These are phyloP conservation scores for Neurospora tetrasperma DNA, from an alignment of 495 filamentous ascomycete species.

Conservation along the genomic window DNA sequence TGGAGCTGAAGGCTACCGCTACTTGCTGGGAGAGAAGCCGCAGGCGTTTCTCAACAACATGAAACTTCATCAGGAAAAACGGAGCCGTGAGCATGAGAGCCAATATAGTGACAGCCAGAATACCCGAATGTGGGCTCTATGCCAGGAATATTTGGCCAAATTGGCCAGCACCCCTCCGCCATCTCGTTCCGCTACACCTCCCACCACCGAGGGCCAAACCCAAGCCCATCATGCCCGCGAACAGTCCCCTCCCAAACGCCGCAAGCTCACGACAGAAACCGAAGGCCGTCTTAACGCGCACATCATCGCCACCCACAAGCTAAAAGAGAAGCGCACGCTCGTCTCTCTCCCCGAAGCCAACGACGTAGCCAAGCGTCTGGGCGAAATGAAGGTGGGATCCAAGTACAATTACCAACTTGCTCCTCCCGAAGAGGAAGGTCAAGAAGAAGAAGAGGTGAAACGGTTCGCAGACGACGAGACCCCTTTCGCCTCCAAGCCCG, in stretches of 20 bases:
- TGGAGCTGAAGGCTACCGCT: background rate
- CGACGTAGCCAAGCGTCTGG: slow-evolving; percentile 57
- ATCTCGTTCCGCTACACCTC: background rate
- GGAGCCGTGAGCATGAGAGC: background rate
- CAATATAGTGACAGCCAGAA: background rate
- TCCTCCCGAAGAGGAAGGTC: background rate
- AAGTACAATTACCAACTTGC: slow-evolving; percentile 12
- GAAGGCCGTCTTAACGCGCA: background rate
- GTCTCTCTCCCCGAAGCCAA: slow-evolving; percentile 64
- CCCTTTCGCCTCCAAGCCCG: background rate
- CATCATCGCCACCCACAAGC: background rate
- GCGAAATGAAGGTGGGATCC: slow-evolving; percentile 19
- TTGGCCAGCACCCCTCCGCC: background rate
- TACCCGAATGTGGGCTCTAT: background rate
- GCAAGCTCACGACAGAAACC: background rate
- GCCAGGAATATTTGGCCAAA: background rate
- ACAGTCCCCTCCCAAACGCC: background rate
- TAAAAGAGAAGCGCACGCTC: slow-evolving; percentile 43
- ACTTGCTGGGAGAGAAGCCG: background rate
- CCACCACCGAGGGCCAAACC: background rate
- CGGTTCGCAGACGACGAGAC: background rate
- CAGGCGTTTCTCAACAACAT: background rate
- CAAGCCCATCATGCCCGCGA: background rate
- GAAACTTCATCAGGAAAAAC: background rate
- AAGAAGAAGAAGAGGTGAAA: background rate